Percentiles rank a stretch among this genome's conserved stretches.
phyloP scores from a whole-genome alignment of 2,329 filamentous ascomycete species.

The Xylariaceae sp. region DNA sequence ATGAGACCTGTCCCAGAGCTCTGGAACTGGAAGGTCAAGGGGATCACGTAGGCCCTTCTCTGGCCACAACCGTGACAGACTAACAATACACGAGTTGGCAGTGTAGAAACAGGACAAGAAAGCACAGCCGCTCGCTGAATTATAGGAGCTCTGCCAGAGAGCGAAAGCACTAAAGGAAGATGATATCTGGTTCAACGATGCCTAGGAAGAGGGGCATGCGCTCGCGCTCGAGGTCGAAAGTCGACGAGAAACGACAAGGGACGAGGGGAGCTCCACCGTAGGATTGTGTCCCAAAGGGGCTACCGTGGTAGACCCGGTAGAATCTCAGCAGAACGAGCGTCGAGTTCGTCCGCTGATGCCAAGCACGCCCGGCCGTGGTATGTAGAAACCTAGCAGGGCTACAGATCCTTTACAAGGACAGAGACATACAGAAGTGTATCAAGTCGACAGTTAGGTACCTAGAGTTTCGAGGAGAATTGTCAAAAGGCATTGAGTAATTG shows the following conservation, averaged over 20 bases:
- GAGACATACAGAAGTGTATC: not conserved
- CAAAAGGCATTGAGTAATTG: too few relatives aligned
- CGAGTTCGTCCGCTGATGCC: slow-evolving; percentile 4
- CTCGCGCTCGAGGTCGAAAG: slow-evolving; percentile 16
- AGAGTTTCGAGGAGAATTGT: too few relatives aligned
- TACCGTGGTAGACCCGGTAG: slow-evolving; percentile 2
- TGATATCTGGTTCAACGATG: slow-evolving; percentile 18
- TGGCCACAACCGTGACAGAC: slow-evolving; percentile 3
- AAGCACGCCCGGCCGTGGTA: slow-evolving; percentile 1
- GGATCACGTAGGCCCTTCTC: not conserved
- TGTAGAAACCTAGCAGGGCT: slow-evolving; percentile 12
- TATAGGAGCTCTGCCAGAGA: too few relatives aligned
- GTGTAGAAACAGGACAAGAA: not conserved
- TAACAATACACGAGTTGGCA: slow-evolving; percentile 1
- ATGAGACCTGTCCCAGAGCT: slow-evolving; percentile 5
- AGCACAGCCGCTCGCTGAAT: not conserved
- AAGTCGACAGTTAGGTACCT: too few relatives aligned
- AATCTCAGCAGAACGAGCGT: not conserved
- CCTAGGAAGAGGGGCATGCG: slow-evolving; percentile 23
- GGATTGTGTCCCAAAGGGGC: slow-evolving; percentile 13
- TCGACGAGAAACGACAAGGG: slow-evolving; percentile 7
- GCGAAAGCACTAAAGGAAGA: too few relatives aligned
- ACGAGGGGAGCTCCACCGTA: slow-evolving; percentile 21
- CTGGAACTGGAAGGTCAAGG: slow-evolving; percentile 10
- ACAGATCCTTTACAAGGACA: slow-evolving; percentile 11